Evolutionary conservation across 2,329 filamentous ascomycete genomes (phyloP), one percentile per base, ranked within the genome.

Genomic region (Aspergillus pseudoterreus): DNA sequence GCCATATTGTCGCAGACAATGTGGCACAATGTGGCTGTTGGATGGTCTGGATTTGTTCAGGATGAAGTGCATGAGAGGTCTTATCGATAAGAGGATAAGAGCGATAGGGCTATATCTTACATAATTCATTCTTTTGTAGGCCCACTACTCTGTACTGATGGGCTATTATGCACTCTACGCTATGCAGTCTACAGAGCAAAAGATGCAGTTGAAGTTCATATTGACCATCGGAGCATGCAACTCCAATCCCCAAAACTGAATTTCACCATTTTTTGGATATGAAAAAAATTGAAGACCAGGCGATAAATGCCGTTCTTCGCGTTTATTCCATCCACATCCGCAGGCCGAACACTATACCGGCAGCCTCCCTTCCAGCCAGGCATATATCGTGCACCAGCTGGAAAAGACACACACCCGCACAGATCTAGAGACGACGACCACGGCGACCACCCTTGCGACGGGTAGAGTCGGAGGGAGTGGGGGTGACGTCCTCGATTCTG

Each of bases 391-490:
- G 61, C 57, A 61, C 45, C 50, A 58, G 55, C 55, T 52, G 60
- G 57, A 63, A 56, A 56, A 61, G 62, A 63, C 69, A 58, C 58
- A 55, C 22, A 54, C 59, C 55, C 62, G 64, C 66, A 75, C 60
- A 74, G 71, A 76, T 79, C 89, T 83, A 99, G 80, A 99, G 89
- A 96, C 94, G 92, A 82, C 94, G 94, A 97, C 94, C 94, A 89
- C 94, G 92, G 81, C 94, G 92, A 96, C 94, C 94, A 83, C 94
- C 94, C 91, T 99, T 99, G 83, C 92, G 92, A 82, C 94, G 90
- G 73, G 94, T 99, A 78, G 90, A 96, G 81, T 99, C 94, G 78
- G 94, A 99, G 70, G 95, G 94, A 58, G 94, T 99, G 71, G 94
- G 94, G 70, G 95, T 99, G 63, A 99, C 94, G 77, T 99, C 94